Conservation (phyloP, 1,284 basidiomycete species). For the Boletus smithii region DNA sequence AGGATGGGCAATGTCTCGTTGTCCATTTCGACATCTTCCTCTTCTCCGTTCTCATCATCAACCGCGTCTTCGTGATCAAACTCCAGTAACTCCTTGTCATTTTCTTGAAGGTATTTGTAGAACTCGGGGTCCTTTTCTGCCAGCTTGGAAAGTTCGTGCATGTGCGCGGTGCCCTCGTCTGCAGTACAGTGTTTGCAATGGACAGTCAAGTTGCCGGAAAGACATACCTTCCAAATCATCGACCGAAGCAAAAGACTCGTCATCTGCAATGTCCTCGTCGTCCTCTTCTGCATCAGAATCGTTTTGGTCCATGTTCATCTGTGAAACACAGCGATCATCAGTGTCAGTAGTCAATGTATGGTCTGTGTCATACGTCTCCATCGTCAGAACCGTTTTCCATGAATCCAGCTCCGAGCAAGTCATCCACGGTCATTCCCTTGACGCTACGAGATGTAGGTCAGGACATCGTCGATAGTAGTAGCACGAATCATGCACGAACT, state of each 20-base stretch:
- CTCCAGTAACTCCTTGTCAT: slow-evolving; percentile 85
- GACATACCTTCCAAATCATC: slow-evolving; percentile 69
- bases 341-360: slow-evolving; percentile 1
- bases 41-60: slow-evolving; percentile 42
- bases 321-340: slow-evolving; percentile 14
- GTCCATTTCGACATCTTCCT: slow-evolving; percentile 39
- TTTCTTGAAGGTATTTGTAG: slow-evolving; percentile 96
- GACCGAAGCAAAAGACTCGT: slow-evolving; percentile 70
- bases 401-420: slow-evolving; percentile 75
- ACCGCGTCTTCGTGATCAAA: slow-evolving; percentile 56
- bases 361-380: slow-evolving; percentile 21
- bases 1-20: slow-evolving; percentile 57
- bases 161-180: slow-evolving; percentile 73
- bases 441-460: slow-evolving; percentile 34
- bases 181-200: slow-evolving; percentile 9
- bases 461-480: background rate
- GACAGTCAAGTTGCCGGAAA: background rate
- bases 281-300: slow-evolving; percentile 43
- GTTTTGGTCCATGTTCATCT: slow-evolving; percentile 43
- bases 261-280: slow-evolving; percentile 50
- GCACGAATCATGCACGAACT: slow-evolving; percentile 13
- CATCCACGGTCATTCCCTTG: slow-evolving; percentile 74
- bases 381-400: slow-evolving; percentile 61
- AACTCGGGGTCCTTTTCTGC: slow-evolving; percentile 97
- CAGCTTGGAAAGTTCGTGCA: slow-evolving; percentile 83